A percentile compares a stretch with the other conserved stretches of the same genome.
Conservation (phyloP, 768 basidiomycete species). For the Tricholoma sp. region DNA sequence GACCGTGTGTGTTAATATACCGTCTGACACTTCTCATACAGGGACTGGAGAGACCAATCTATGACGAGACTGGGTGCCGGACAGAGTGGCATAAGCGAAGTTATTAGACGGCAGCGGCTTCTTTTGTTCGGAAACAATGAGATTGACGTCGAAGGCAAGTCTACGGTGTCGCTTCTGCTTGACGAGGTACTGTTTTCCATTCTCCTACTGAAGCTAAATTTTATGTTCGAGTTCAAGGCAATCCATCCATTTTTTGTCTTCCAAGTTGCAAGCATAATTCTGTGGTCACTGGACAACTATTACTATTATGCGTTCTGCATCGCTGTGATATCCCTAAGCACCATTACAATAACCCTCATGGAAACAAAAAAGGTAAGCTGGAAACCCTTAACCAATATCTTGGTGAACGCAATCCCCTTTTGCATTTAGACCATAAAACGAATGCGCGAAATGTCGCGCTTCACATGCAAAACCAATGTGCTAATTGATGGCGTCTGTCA, state of each 20-base stretch:
- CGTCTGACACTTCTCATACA: conserved; percentile 25
- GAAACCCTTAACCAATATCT: not conserved
- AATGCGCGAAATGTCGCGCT: conserved; percentile 96
- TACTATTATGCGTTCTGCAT: conserved; percentile 98
- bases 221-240: conserved; percentile 38
- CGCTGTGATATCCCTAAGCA: conserved; percentile 80
- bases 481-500: conserved; percentile 68
- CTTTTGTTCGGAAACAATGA: conserved; percentile 79
- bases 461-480: conserved; percentile 72
- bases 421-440: conserved; percentile 70
- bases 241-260: conserved; percentile 99
- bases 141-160: conserved; percentile 89
- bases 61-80: conserved; percentile 64
- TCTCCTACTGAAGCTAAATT: not conserved
- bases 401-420: not conserved
- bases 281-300: conserved; percentile 96
- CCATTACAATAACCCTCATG: conserved; percentile 78
- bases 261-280: conserved; percentile 88
- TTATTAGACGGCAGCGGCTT: conserved; percentile 56
- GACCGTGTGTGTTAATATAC: not conserved
- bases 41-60: conserved; percentile 84
- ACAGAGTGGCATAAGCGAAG: conserved; percentile 55
- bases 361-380: conserved; percentile 82
- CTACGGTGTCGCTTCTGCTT: conserved; percentile 67
- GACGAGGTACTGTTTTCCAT: conserved; percentile 68